Evolutionary conservation across 2,329 filamentous ascomycete species (phyloP), one percentile per base, ranked within the genome.

Genomic region (Zymoseptoria tritici): DNA sequence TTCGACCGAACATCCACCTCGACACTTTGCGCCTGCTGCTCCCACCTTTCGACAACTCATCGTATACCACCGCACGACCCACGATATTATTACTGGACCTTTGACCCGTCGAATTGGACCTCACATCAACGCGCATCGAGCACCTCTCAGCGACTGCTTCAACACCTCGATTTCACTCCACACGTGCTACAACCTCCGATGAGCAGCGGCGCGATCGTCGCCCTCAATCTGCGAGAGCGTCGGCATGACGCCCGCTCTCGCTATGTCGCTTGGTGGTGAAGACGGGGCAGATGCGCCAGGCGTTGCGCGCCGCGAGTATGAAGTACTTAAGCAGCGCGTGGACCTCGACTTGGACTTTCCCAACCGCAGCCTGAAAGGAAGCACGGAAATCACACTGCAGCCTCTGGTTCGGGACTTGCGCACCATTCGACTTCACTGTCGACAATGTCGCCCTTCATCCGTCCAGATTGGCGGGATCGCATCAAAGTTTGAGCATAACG

Each of bases 341-440:
- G 87, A 91, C 68, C 80, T 99, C 61, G 92, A 97, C 69, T 81
- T 99, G 71, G 89, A 96, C 76, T 95, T 99, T 73, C 81, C 83
- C 64, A 84, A 83, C 57, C 87, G 86, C 74, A 83, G 81, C 70
- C 78, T 97, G 69, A 86, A 83, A 62, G 94, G 94, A 55, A 87
- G 84, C 64, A 90, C 89, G 8, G 88, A 92, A 66, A 88, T 99
- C 67, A 88, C 87, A 29, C 85, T 97, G 57, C 86, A 88, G 66
- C 85, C 85, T 20, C 79, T 82, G 60, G 76, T 78, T 60, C 78
- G 78, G 62, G 79, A 84, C 31, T 74, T 87, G 57, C 78, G 76
- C 61, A 73, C 76, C 21, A 79, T 88, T 54, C 77, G 78, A 52
- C 75, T 88, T 62, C 84, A 87, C 71, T 85, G 83, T 70, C 80